Evolutionary conservation across 2,329 filamentous ascomycete genomes (phyloP), one percentile per base, ranked within the genome.

Genomic region (Magnaporthales sp.): DNA sequence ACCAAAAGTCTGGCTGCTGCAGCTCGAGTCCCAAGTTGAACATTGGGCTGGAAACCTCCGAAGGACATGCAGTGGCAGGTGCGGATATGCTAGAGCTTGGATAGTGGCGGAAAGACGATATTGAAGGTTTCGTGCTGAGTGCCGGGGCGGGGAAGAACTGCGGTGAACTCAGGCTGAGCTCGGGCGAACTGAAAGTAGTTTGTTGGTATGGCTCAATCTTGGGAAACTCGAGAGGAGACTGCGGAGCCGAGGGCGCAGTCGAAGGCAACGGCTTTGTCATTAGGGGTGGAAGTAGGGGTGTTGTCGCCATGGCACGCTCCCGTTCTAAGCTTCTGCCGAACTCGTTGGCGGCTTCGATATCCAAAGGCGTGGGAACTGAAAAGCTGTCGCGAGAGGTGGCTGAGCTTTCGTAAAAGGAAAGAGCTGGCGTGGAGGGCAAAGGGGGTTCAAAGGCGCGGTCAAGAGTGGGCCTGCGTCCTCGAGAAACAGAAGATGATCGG

Each of bases 191-290:
- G 4, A 51, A 24, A 19, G 26, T 24, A 29, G 24, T 24, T 8
- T 29, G 63, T 51, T 54, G 32, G 30, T 54, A 51, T n/a, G 88
- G 87, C 10, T 89, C 91, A 22, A 95, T 85, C 0, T 88, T 90
- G 0, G 93, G 93, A 0, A 92, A 96, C 76, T 96, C 92, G 29
- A 96, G 80, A n/a, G 93, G 92, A 8, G 92, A 96, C 67, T 91
- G 85, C 32, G 89, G 81, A 1, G 84, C 83, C 0, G 87, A 83
- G 58, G 86, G 80, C n/a, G 73, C 72, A 54, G 79, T 76, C 13
- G 76, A 63, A 10, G 68, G 26, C 1, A 83, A 79, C 26, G 82
- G 78, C 66, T 86, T 84, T 30, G 86, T 88, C 80, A 96, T 85
- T 46, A 95, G 83, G 0, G 93, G 93, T 8, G 93, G 93, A 2